Evolutionary conservation across 345 rosid species (phyloP).

Genomic region (Eucalyptus pauciflora): DNA sequence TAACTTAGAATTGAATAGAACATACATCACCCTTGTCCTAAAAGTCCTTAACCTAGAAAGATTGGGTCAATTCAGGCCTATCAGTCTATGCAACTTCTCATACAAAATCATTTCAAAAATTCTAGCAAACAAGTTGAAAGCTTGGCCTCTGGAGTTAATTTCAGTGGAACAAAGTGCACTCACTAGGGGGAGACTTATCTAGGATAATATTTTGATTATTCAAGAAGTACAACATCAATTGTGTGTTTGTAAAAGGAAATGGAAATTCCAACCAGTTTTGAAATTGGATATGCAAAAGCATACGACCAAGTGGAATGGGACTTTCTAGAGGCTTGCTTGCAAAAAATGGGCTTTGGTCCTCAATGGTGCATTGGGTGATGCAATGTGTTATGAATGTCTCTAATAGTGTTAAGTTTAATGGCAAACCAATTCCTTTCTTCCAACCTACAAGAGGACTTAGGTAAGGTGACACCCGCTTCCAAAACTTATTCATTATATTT

Average conservation of each 20-base stretch:
- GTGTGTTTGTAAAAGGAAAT: not conserved
- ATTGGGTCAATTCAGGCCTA: too few relatives aligned
- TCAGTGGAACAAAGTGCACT: not conserved
- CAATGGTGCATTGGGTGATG: not conserved
- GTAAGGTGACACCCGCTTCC: not conserved
- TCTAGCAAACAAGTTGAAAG: not conserved
- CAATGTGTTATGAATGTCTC: not conserved
- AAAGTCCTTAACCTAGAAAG: not conserved
- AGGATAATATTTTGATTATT: too few relatives aligned
- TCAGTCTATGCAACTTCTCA: not conserved
- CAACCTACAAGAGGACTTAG: not conserved
- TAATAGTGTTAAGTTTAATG: not conserved
- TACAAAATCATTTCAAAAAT: not conserved
- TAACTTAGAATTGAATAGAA: not conserved
- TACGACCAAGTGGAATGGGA: not conserved
- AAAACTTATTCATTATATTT: too few relatives aligned
- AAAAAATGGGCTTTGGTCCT: not conserved
- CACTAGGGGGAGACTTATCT: not conserved
- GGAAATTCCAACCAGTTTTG: not conserved
- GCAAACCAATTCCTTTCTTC: not conserved
- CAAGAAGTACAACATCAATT: too few relatives aligned
- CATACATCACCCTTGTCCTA: too few relatives aligned
- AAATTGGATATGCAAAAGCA: too few relatives aligned
- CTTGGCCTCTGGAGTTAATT: not conserved
- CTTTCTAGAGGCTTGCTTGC: not conserved